Evolutionary conservation across 805 yeast genomes (phyloP).

Genomic region (Zygoascus biomembranicola): DNA sequence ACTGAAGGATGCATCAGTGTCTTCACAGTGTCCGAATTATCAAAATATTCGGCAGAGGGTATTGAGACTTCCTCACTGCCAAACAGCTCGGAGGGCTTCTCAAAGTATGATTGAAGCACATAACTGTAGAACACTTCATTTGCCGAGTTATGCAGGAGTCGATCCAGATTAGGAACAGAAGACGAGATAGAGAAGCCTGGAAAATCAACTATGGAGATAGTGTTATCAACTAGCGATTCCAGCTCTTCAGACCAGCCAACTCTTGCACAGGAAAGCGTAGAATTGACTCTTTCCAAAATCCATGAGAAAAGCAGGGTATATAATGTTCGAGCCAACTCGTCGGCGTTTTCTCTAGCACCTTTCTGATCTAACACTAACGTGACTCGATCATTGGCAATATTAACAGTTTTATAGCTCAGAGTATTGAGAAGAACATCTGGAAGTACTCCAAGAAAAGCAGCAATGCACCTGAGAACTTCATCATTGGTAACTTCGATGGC

Average conservation of each 20-base stretch:
- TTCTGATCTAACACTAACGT: constrained; percentile 33
- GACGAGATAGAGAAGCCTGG: constrained; percentile 33
- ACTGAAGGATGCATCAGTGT: constrained; percentile 37
- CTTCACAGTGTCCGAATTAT: constrained; percentile 48
- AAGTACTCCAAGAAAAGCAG: constrained; percentile 33
- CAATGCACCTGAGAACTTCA: constrained; percentile 28
- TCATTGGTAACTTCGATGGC: constrained; percentile 30
- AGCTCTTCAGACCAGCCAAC: constrained; percentile 13
- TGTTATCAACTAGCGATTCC: constrained; percentile 24
- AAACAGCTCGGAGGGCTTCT: constrained; percentile 30
- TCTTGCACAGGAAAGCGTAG: constrained; percentile 25
- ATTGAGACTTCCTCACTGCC: constrained; percentile 37
- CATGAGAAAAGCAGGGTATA: constrained; percentile 33
- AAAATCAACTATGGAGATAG: constrained; percentile 32
- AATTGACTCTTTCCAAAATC: constrained; percentile 32
- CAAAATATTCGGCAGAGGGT: constrained; percentile 49
- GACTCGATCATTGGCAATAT: constrained; percentile 31
- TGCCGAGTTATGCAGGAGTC: constrained; percentile 34
- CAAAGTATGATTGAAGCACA: constrained; percentile 31
- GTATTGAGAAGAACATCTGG: constrained; percentile 31
- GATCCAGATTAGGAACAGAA: constrained; percentile 29
- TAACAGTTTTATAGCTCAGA: constrained; percentile 31
- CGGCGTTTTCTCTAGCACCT: constrained; percentile 36
- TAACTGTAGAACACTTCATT: constrained; percentile 34
- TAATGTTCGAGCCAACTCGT: constrained; percentile 33